These are phyloP conservation scores for Corrigiola litoralis DNA, from an alignment of 179 eudicot species.

Conservation along the genomic window DNA sequence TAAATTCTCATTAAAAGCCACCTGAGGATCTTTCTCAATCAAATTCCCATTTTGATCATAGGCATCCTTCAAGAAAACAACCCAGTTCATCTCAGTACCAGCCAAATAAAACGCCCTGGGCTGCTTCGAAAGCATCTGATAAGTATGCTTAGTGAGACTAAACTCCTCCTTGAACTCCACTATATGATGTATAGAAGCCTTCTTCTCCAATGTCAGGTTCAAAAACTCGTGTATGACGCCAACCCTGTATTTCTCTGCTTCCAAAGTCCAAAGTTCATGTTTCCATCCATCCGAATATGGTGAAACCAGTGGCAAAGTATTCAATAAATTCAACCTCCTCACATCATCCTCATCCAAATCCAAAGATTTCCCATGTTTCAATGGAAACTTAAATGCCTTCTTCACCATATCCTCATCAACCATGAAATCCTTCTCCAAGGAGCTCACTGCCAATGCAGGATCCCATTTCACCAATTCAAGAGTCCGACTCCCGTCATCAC, in stretches of 20 bases:
- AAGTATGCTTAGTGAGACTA: conserved; percentile 88
- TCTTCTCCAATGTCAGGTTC: conserved; percentile 94
- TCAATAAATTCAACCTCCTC: conserved; percentile 57
- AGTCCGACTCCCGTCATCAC: conserved; percentile 55
- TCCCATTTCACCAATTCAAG: conserved; percentile 83
- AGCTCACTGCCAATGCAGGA: conserved; percentile 62
- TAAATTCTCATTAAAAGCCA: conserved; percentile 63
- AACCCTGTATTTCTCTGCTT: conserved; percentile 87
- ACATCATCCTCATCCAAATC: conserved; percentile 61
- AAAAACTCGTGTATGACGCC: conserved; percentile 90
- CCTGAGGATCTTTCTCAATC: conserved; percentile 75
- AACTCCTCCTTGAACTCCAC: conserved; percentile 99
- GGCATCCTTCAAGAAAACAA: conserved; percentile 70
- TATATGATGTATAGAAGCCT: conserved; percentile 88
- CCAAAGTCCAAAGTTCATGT: conserved; percentile 69
- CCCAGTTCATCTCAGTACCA: conserved; percentile 99
- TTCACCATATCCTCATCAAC: conserved; percentile 76
- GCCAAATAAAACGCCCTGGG: conserved; percentile 78
- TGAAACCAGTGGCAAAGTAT: conserved; percentile 85
- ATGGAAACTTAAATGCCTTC: conserved; percentile 57
- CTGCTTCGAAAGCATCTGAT: conserved; percentile 88
- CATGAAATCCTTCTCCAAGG: conserved; percentile 75
- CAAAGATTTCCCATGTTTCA: conserved; percentile 62
- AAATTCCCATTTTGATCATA: conserved; percentile 71
- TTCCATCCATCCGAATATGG: conserved; percentile 89